Base-by-base conservation (phyloP, 441 rosid genomes). In the Euphorbia schlechtendalii region DNA sequence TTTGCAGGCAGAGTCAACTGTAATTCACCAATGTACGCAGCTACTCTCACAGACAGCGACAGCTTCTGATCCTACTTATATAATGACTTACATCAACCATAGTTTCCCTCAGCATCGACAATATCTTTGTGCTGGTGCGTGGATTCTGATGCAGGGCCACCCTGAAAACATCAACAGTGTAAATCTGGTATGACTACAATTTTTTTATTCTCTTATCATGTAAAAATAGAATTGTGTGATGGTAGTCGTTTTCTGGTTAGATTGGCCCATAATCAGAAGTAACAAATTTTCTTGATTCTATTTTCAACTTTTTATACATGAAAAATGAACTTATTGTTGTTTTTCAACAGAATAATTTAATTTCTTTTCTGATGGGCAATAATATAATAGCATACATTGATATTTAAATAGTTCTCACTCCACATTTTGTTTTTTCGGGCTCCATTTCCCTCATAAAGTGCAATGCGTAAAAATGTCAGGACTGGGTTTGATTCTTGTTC, bases 41-140 rank as follows among this genome's bases (percentile, higher is more conserved):
- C 96, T 94, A 74, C 93, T 94, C 63, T 87, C 90, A 60, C 84
- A 3, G 4, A 2, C 40, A 5, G 3, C 40, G 40, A 34, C 40
- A 5, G 40, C 99, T 49, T 88, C 91, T 53, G 96, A 89, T 60
- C 92, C 96, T 48, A 70, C 74, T 38, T 90, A 94, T 74, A 87
- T 84, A 32, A 73, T 70, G 82, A 94, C 96, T 27, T 94, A 94
- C 69, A 74, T 83, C 73, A 87, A 78, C 76, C 88, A 73, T 61
- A 90, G 96, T 78, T 94, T 89, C 72, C 82, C 80, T 75, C 78
- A 73, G 75, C 98, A 93, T 66, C 87, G 97, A 43, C 87, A 84
- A 46, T 86, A 86, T 78, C 78, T 93, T 43, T 93, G 98, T 75
- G 92, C 97, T 71, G 98, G 98, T 54, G 93, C 98, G 63, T 90